Percentiles rank a stretch among this genome's conserved stretches.
Conservation (phyloP, 2,329 filamentous ascomycete genomes). For the Curvularia eragrostidis region DNA sequence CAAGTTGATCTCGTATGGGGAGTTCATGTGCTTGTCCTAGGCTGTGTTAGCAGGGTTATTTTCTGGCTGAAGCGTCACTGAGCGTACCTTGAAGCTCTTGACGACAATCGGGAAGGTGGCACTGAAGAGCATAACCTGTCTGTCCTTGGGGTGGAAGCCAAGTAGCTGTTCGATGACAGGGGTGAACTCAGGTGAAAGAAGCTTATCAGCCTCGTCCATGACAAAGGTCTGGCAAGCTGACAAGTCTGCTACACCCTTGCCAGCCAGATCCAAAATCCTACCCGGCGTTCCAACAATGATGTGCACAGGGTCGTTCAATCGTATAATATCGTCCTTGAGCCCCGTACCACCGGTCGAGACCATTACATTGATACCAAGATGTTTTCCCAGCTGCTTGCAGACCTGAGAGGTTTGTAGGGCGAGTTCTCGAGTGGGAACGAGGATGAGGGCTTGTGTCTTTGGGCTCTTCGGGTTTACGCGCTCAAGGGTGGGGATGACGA, state of each 20-base stretch:
- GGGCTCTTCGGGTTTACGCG: constrained; percentile 95
- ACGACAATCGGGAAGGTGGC: constrained; percentile 97
- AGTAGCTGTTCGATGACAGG: constrained; percentile 96
- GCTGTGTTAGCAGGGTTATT: constrained; percentile 14
- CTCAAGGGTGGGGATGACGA: constrained; percentile 93
- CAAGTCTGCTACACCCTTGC: constrained; percentile 94
- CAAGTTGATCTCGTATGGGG: constrained; percentile 97
- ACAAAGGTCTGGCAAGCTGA: constrained; percentile 97
- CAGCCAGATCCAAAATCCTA: constrained; percentile 92
- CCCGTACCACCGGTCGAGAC: constrained; percentile 97
- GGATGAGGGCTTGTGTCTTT: constrained; percentile 95
- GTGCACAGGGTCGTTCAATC: constrained; percentile 91
- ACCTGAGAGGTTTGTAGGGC: constrained; percentile 99
- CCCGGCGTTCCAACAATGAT: constrained; percentile 97
- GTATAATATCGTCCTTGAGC: constrained; percentile 94
- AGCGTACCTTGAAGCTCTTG: constrained; percentile 79
- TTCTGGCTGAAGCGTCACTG: not conserved
- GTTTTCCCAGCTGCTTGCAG: constrained; percentile 97
- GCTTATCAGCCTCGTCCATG: constrained; percentile 99
- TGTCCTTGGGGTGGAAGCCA: constrained; percentile 93
- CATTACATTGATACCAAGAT: constrained; percentile 98
- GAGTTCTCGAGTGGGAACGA: constrained; percentile 95
- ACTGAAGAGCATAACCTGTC: constrained; percentile 99
- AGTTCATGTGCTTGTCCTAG: constrained; percentile 92
- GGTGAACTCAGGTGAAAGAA: constrained; percentile 95